A percentile compares a stretch with the other conserved stretches of the same genome.
Evolutionary conservation across 2,329 filamentous ascomycete species (phyloP).

Genomic region (Furcasterigmium sp.): DNA sequence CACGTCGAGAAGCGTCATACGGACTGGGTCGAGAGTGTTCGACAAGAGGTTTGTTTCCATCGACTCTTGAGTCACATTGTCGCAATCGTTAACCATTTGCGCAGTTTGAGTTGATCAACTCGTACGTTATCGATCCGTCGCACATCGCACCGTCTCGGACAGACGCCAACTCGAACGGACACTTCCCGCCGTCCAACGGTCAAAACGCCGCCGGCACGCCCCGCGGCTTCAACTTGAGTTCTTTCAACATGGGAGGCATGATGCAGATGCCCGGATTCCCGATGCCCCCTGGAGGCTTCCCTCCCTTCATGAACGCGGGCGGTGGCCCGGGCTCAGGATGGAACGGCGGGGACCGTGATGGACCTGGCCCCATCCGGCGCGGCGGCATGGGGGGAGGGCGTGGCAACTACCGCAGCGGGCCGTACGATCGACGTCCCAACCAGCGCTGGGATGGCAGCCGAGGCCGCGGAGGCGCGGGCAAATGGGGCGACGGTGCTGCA

Average conservation of each 20-base stretch:
- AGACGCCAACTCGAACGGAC: conserved; percentile 91
- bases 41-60: conserved; percentile 66
- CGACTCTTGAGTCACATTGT: not conserved
- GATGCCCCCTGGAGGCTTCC: conserved; percentile 40
- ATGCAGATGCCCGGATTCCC: conserved; percentile 58
- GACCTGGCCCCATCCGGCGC: conserved; percentile 62
- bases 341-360: conserved; percentile 52
- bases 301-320: conserved; percentile 45
- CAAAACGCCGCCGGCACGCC: conserved; percentile 79
- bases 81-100: conserved; percentile 22
- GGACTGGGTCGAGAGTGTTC: conserved; percentile 78
- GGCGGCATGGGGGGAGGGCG: conserved; percentile 50
- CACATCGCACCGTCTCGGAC: conserved; percentile 92
- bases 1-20: conserved; percentile 93
- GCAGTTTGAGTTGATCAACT: conserved; percentile 84
- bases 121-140: conserved; percentile 88
- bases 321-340: conserved; percentile 41
- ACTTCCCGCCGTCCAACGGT: conserved; percentile 78
- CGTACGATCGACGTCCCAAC: conserved; percentile 65
- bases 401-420: conserved; percentile 60
- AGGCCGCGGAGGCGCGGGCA: conserved; percentile 44
- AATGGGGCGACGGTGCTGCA: conserved; percentile 69
- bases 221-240: conserved; percentile 82
- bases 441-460: conserved; percentile 50
- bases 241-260: conserved; percentile 57